Evolutionary conservation across 306 rosid genomes (phyloP).

Genomic region (Vigna nakashimae): DNA sequence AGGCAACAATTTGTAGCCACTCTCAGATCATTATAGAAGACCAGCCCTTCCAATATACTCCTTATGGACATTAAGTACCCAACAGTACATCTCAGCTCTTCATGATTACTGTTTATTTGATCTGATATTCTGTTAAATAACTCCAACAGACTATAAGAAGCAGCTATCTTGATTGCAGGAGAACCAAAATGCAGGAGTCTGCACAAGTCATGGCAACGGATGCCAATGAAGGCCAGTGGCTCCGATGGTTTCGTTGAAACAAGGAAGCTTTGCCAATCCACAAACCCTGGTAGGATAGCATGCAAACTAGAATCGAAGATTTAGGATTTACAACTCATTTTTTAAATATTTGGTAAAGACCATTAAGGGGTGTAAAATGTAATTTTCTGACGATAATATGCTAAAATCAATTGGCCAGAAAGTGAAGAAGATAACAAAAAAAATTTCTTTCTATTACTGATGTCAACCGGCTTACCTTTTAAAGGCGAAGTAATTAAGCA

Average conservation of each 20-base stretch:
- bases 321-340: slow-evolving; percentile 39
- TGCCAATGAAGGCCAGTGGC: slow-evolving; percentile 62
- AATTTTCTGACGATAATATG: neutral
- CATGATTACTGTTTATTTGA: slow-evolving; percentile 57
- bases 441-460: neutral
- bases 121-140: slow-evolving; percentile 70
- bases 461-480: slow-evolving; percentile 60
- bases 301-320: slow-evolving; percentile 59
- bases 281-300: slow-evolving; percentile 64
- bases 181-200: slow-evolving; percentile 89
- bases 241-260: slow-evolving; percentile 54
- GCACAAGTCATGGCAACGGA: slow-evolving; percentile 82
- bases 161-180: slow-evolving; percentile 63
- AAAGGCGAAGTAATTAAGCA: slow-evolving; percentile 72
- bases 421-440: neutral
- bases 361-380: slow-evolving; percentile 1
- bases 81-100: slow-evolving; percentile 58
- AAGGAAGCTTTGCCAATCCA: slow-evolving; percentile 81
- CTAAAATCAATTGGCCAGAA: neutral
- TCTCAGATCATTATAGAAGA: slow-evolving; percentile 64
- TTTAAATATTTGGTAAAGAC: neutral
- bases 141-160: slow-evolving; percentile 81
- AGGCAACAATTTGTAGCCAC: slow-evolving; percentile 82
- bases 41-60: slow-evolving; percentile 74
- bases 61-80: slow-evolving; percentile 69